Percentiles rank a stretch among this genome's conserved stretches.
These are phyloP conservation scores for Spergularia azorica DNA, from an alignment of 179 eudicot species.

Conservation along the genomic window DNA sequence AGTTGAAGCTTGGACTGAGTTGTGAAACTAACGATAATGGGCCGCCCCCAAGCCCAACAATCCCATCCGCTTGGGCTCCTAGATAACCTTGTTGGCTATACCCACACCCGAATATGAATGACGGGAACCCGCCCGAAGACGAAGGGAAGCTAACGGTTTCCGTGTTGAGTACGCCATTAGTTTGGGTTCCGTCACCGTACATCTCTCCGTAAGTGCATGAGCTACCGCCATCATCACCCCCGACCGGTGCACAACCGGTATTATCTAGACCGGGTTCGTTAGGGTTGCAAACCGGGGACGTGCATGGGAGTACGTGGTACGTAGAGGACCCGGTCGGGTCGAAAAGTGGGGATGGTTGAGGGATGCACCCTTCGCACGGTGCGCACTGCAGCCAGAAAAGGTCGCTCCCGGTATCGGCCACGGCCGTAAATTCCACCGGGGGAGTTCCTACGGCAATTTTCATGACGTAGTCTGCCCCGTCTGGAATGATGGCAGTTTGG, in stretches of 20 bases:
- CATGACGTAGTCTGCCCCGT: slow-evolving; percentile 41
- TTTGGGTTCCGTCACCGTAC: slow-evolving; percentile 42
- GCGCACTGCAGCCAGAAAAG: slow-evolving; percentile 56
- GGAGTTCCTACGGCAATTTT: slow-evolving; percentile 52
- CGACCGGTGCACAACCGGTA: neutral
- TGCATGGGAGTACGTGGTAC: slow-evolving; percentile 32
- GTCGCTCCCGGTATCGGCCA: slow-evolving; percentile 60
- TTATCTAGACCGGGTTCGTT: neutral
- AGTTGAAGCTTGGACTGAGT: slow-evolving; percentile 28
- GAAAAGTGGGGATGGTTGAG: slow-evolving; percentile 32
- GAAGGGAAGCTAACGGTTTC: slow-evolving; percentile 49
- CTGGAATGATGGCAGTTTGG: slow-evolving; percentile 15
- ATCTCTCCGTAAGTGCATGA: slow-evolving; percentile 11
- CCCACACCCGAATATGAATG: slow-evolving; percentile 54
- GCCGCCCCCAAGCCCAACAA: slow-evolving; percentile 64
- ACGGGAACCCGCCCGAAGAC: slow-evolving; percentile 9
- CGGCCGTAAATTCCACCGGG: slow-evolving; percentile 32
- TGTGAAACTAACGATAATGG: slow-evolving; percentile 44
- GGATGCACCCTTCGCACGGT: slow-evolving; percentile 39
- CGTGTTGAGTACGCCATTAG: slow-evolving; percentile 33
- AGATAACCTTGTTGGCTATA: slow-evolving; percentile 34
- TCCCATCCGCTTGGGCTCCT: slow-evolving; percentile 32
- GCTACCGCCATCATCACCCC: neutral
- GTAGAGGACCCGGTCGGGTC: slow-evolving; percentile 43
- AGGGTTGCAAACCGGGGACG: slow-evolving; percentile 21